Conservation (phyloP, 208 protist genomes). For the Lotmaria passim region DNA sequence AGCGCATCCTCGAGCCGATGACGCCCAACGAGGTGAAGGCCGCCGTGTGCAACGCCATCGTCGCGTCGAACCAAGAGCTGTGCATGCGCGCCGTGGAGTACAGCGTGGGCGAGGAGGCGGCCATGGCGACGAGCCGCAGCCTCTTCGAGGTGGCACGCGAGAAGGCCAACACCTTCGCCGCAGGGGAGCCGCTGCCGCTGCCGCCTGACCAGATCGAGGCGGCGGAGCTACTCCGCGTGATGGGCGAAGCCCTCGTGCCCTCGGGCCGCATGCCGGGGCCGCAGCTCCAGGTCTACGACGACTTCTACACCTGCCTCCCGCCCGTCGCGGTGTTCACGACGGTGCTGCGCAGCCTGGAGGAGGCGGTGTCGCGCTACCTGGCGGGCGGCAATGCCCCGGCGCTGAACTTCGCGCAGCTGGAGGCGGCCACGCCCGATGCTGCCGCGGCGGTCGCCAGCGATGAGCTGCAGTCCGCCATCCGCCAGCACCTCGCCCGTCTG, state of each 20-base stretch:
- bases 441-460: conserved; percentile 9
- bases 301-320: conserved; percentile 91
- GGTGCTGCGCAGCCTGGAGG: conserved; percentile 70
- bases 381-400: conserved; percentile 31
- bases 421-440: conserved; percentile 16
- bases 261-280: conserved; percentile 76
- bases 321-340: conserved; percentile 72
- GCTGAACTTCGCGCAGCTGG: conserved; percentile 70
- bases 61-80: conserved; percentile 70
- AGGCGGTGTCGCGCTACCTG: conserved; percentile 70
- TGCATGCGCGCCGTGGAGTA: conserved; percentile 83
- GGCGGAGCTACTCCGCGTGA: conserved; percentile 54
- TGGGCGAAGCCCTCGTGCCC: conserved; percentile 93
- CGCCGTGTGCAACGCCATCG: conserved; percentile 30
- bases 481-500: conserved; percentile 58
- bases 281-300: conserved; percentile 93
- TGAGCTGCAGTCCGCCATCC: conserved; percentile 56
- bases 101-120: conserved; percentile 93
- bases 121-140: conserved; percentile 55
- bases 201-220: conserved; percentile 63
- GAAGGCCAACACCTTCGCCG: conserved; percentile 58
- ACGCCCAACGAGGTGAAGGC: conserved; percentile 29
- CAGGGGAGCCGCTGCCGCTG: conserved; percentile 37
- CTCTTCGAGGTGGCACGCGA: conserved; percentile 78
- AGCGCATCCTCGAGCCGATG: conserved; percentile 17